Base-by-base conservation (phyloP, 768 basidiomycete species). In the Pluteus cervinus region DNA sequence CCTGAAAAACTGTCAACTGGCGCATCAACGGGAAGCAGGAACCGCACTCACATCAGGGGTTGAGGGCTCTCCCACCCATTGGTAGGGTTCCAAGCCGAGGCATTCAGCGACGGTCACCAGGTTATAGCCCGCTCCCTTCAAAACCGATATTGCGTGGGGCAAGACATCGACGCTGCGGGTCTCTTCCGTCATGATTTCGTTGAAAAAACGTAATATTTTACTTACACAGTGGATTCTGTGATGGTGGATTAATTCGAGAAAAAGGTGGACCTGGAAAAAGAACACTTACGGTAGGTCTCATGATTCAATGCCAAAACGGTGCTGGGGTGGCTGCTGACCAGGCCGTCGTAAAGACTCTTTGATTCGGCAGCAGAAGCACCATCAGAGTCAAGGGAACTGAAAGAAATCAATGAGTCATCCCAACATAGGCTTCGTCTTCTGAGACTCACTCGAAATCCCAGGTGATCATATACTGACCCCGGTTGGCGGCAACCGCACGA, bases 21-120 rank as follows among this genome's bases (percentile, higher is more conserved):
- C 14, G 15, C 17, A 21, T 11, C 10, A 17, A 15, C n/a, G 30
- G 25, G 33, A 32, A 18, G 29, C 34, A 41, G 15, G 3, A 18
- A 28, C 7, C 29, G 41, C 9, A 31, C 65, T 37, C 47, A 67
- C 65, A 43, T 62, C 60, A 24, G 43, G 50, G 5, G 41, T 37
- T 9, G 40, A 37, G 0, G 67, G 62, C 12, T 53, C 42, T 4
- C 44, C 55, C 11, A 64, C 55, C 15, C 47, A 52, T 35, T 60
- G 58, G 39, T 71, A 71, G 0, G 68, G 53, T 12, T 53, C 43
- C 38, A 46, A 44, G 2, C 64, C 68, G 8, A 66, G 54, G 38
- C 69, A 73, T 24, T 69, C 65, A 0, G 69, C 61, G 4, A 71
- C 40, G 4, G 61, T 65, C 11, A 70, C 71, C 10, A 73, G 51